Conservation (phyloP, 1,139 yeast genomes). For the Candida gigantensis region DNA sequence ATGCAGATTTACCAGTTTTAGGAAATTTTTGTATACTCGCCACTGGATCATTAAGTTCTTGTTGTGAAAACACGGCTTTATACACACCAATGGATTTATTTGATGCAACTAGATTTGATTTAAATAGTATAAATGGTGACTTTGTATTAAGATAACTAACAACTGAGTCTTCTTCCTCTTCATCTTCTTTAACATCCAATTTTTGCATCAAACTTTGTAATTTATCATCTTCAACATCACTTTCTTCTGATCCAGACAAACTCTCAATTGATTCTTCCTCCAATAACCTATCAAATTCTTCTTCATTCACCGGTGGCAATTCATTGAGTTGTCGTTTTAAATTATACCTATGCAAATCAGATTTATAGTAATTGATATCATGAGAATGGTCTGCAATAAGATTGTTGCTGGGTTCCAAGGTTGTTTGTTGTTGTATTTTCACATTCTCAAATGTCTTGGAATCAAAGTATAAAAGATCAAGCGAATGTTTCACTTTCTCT, state of each 20-base stretch:
- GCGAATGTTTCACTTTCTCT: conserved; percentile 40
- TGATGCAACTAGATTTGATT: conserved; percentile 44
- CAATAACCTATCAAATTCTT: conserved; percentile 57
- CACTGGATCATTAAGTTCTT: conserved; percentile 41
- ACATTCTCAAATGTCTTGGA: conserved; percentile 32
- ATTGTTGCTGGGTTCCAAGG: no score
- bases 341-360: conserved; percentile 64
- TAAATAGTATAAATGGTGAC: conserved; percentile 62
- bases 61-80: conserved; percentile 58
- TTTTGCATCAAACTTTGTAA: conserved; percentile 39
- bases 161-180: conserved; percentile 29
- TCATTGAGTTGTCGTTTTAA: conserved; percentile 53
- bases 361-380: conserved; percentile 52
- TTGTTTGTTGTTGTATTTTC: conserved; percentile 12
- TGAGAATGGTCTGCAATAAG: not conserved
- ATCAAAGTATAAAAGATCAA: conserved; percentile 61
- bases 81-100: conserved; percentile 65
- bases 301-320: conserved; percentile 51
- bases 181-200: conserved; percentile 19
- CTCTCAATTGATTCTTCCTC: conserved; percentile 56
- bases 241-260: conserved; percentile 55
- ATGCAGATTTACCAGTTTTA: conserved; percentile 52
- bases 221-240: conserved; percentile 22
- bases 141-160: conserved; percentile 61
- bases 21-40: conserved; percentile 40